Conservation (phyloP, 805 yeast species). For the Hyphopichia homilentoma region DNA sequence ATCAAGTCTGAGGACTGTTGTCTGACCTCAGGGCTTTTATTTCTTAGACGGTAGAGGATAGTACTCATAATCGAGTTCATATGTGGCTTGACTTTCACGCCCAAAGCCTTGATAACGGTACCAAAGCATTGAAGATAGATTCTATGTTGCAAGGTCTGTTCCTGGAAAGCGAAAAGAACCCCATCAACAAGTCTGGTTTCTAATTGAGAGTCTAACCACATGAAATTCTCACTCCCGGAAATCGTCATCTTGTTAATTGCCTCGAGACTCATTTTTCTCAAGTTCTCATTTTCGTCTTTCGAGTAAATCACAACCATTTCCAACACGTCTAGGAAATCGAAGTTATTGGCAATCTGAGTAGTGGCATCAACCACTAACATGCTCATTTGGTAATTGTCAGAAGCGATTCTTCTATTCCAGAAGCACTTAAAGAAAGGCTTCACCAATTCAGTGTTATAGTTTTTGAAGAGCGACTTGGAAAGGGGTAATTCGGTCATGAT, state of each 20-base stretch:
- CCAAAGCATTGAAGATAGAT: constrained; percentile 62
- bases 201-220: constrained; percentile 57
- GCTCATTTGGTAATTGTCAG: constrained; percentile 51
- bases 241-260: constrained; percentile 58
- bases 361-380: constrained; percentile 72
- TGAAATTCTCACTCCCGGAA: constrained; percentile 22
- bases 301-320: constrained; percentile 54
- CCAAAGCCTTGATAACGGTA: constrained; percentile 57
- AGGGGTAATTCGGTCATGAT: constrained; percentile 66
- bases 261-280: constrained; percentile 74
- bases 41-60: constrained; percentile 66
- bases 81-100: constrained; percentile 64
- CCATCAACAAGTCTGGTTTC: constrained; percentile 78
- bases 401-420: constrained; percentile 81
- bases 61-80: constrained; percentile 69
- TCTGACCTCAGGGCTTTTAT: constrained; percentile 67
- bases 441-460: constrained; percentile 48
- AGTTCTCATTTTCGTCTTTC: constrained; percentile 80
- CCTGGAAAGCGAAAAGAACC: constrained; percentile 73
- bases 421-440: constrained; percentile 64
- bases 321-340: constrained; percentile 61
- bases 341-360: constrained; percentile 57
- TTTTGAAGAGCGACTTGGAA: constrained; percentile 52
- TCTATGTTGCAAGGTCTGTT: constrained; percentile 58
- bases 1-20: constrained; percentile 83